Evolutionary conservation across 441 rosid genomes (phyloP).

Genomic region (Gossypium schwendimanii): DNA sequence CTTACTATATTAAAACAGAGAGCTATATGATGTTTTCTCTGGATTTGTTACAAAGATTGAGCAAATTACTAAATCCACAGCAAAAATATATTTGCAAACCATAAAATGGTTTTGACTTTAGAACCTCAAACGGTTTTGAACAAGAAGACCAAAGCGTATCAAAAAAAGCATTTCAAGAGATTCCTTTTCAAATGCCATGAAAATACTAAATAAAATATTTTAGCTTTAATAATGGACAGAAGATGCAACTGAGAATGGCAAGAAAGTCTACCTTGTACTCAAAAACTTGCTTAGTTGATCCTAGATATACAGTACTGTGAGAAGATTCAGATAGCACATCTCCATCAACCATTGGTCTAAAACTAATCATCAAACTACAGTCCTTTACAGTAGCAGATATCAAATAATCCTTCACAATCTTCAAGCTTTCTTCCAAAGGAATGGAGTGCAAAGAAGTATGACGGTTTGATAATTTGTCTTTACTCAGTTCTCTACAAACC

Average conservation of each 20-base stretch:
- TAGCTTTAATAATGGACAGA: not conserved
- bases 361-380: slow-evolving; percentile 80
- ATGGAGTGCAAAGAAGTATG: slow-evolving; percentile 51
- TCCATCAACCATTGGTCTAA: slow-evolving; percentile 33
- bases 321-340: slow-evolving; percentile 27
- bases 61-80: not conserved
- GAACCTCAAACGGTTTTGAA: not conserved
- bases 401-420: slow-evolving; percentile 66
- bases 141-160: not conserved
- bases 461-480: slow-evolving; percentile 17
- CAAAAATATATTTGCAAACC: not conserved
- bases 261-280: slow-evolving; percentile 59
- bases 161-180: not conserved
- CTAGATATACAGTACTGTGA: slow-evolving; percentile 29
- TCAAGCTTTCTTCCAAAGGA: slow-evolving; percentile 59
- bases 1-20: not conserved
- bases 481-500: slow-evolving; percentile 41
- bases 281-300: slow-evolving; percentile 58
- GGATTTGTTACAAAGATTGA: not conserved
- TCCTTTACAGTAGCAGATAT: slow-evolving; percentile 85
- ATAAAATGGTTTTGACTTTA: not conserved
- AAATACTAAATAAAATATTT: not conserved
- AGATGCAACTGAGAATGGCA: slow-evolving; percentile 6
- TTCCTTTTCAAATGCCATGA: slow-evolving; percentile 2
- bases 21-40: not conserved